A percentile compares a stretch with the other conserved stretches of the same genome.
Conservation (phyloP, 169 alveolate species). For the Cryptosporidium muris region DNA sequence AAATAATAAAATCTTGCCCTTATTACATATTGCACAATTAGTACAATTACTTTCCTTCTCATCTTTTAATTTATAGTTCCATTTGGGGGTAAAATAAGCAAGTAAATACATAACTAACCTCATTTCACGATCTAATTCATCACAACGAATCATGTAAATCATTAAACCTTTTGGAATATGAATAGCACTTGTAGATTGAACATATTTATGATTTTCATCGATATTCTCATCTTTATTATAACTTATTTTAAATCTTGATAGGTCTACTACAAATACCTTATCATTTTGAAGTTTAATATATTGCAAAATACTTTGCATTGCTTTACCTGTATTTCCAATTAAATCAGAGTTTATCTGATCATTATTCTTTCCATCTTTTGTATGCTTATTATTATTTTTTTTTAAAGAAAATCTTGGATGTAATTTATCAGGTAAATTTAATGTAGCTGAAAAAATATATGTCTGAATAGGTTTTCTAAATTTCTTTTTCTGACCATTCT, state of each 20-base stretch:
- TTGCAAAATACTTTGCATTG: constrained; percentile 66
- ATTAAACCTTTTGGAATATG: constrained; percentile 77
- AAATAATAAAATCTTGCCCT: constrained; percentile 75
- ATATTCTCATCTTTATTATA: background rate
- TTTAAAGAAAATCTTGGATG: constrained; percentile 42
- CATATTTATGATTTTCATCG: background rate
- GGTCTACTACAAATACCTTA: constrained; percentile 33
- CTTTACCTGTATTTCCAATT: constrained; percentile 27
- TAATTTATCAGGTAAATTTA: constrained; percentile 39
- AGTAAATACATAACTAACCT: constrained; percentile 76
- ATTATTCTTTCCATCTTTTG: background rate
- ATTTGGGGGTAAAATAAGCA: constrained; percentile 73
- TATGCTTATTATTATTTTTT: constrained; percentile 8
- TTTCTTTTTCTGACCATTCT: background rate
- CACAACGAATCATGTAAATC: constrained; percentile 76
- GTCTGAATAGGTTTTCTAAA: constrained; percentile 65
- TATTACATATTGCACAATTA: constrained; percentile 30
- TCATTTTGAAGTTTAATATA: constrained; percentile 43
- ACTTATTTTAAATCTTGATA: constrained; percentile 45
- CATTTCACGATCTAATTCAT: constrained; percentile 75
- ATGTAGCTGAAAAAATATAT: constrained; percentile 25
- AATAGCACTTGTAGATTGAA: constrained; percentile 18
- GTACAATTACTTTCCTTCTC: background rate
- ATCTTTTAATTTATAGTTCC: background rate
- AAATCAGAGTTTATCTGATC: constrained; percentile 11